Evolutionary conservation across 345 rosid genomes (phyloP).

Genomic region (Eutrema yunnanense): DNA sequence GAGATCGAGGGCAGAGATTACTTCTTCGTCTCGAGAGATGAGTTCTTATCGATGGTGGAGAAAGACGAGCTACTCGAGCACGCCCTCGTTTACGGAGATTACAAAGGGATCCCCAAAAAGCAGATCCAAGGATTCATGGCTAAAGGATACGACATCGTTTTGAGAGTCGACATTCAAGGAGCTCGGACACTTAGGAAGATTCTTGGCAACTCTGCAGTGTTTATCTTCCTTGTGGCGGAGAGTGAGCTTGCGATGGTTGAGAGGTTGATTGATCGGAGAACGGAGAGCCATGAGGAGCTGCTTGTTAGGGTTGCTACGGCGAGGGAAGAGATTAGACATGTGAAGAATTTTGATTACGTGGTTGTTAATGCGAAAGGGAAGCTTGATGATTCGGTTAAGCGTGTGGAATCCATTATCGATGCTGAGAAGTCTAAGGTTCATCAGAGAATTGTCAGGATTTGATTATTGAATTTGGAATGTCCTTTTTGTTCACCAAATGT

Average conservation of each 20-base stretch:
- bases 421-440: constrained; percentile 86
- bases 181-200: constrained; percentile 62
- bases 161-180: constrained; percentile 92
- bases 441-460: constrained; percentile 55
- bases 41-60: constrained; percentile 64
- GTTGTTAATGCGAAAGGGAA: constrained; percentile 76
- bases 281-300: constrained; percentile 66
- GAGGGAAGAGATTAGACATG: constrained; percentile 68
- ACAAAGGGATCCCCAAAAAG: constrained; percentile 80
- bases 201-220: constrained; percentile 65
- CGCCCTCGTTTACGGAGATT: constrained; percentile 83
- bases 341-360: constrained; percentile 66
- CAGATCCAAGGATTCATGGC: constrained; percentile 70
- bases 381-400: constrained; percentile 62
- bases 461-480: constrained; percentile 26
- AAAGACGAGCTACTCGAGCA: constrained; percentile 71
- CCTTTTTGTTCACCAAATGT: not conserved
- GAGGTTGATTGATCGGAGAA: constrained; percentile 75
- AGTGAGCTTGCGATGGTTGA: constrained; percentile 70
- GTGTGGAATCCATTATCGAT: constrained; percentile 73
- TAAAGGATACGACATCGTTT: constrained; percentile 58
- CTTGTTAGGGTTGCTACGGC: constrained; percentile 76
- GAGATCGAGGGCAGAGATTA: constrained; percentile 80
- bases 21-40: constrained; percentile 61
- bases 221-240: constrained; percentile 74